Evolutionary conservation across 1,284 basidiomycete genomes (phyloP).

Genomic region (Psilocybe mexicana): DNA sequence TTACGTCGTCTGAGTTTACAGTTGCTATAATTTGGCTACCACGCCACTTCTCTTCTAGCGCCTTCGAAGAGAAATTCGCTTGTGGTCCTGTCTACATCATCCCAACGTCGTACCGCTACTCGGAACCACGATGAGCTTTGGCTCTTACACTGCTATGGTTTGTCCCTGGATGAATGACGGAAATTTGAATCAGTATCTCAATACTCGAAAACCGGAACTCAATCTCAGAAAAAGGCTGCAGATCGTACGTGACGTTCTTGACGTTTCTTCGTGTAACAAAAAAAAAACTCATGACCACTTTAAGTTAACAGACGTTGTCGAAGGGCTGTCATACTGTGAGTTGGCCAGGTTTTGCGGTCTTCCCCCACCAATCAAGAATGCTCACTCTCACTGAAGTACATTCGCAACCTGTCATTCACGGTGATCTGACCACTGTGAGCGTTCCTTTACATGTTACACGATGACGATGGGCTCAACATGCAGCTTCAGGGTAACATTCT

Average conservation of each 20-base stretch:
- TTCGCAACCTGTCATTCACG: slow-evolving; percentile 23
- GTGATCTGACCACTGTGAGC: slow-evolving; percentile 26
- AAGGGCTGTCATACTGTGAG: slow-evolving; percentile 3
- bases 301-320: slow-evolving; percentile 1
- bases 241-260: slow-evolving; percentile 17
- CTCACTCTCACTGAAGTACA: slow-evolving; percentile 20
- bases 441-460: background rate
- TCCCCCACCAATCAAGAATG: too few species aligned
- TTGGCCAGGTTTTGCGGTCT: background rate
- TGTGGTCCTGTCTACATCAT: slow-evolving; percentile 28
- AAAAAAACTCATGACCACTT: background rate
- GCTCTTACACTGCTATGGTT: slow-evolving; percentile 27
- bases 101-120: slow-evolving; percentile 26
- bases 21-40: background rate
- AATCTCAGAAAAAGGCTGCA: slow-evolving; percentile 17
- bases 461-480: background rate
- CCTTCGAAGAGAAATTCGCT: slow-evolving; percentile 20
- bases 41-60: background rate
- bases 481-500: slow-evolving; percentile 31
- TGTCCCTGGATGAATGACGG: slow-evolving; percentile 31
- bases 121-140: slow-evolving; percentile 27
- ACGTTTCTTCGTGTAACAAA: background rate
- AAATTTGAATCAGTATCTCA: slow-evolving; percentile 23
- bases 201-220: slow-evolving; percentile 7
- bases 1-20: background rate